phyloP scores from a whole-genome alignment of 2,329 filamentous ascomycete species.

The Aspergillus sp. region DNA sequence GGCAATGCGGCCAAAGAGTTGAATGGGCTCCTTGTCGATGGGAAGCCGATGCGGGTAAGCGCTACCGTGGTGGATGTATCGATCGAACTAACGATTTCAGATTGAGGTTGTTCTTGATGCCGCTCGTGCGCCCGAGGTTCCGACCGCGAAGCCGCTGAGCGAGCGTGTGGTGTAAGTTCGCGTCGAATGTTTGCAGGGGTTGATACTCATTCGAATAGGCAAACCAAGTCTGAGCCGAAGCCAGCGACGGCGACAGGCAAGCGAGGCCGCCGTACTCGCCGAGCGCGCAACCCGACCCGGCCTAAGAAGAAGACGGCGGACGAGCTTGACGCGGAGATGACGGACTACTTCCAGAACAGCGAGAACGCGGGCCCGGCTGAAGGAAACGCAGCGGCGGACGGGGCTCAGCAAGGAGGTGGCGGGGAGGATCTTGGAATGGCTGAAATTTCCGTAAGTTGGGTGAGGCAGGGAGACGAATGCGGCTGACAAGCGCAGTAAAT shows the following conservation, averaged over 20 bases:
- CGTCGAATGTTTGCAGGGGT: not conserved
- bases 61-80: constrained; percentile 5
- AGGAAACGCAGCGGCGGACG: constrained; percentile 36
- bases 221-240: constrained; percentile 68
- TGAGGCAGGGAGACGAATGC: constrained; percentile 1
- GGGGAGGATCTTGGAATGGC: constrained; percentile 48
- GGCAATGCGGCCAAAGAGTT: constrained; percentile 73
- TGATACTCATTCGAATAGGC: constrained; percentile 28
- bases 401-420: constrained; percentile 39
- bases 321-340: constrained; percentile 96
- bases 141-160: constrained; percentile 63
- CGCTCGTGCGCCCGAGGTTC: constrained; percentile 57
- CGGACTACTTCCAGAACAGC: constrained; percentile 73
- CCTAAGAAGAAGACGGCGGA: constrained; percentile 81
- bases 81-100: constrained; percentile 34
- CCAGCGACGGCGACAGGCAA: constrained; percentile 64
- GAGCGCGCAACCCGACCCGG: constrained; percentile 53
- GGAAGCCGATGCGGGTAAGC: constrained; percentile 76
- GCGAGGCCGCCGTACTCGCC: constrained; percentile 37
- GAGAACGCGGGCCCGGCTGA: constrained; percentile 30
- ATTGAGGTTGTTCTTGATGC: constrained; percentile 87
- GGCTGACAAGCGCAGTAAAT: constrained; percentile 12
- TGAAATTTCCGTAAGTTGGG: constrained; percentile 43
- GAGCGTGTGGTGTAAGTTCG: constrained; percentile 68
- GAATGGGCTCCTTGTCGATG: constrained; percentile 85